These are phyloP conservation scores for Salvia sclarea DNA, from an alignment of 305 asterid species.

Conservation along the genomic window DNA sequence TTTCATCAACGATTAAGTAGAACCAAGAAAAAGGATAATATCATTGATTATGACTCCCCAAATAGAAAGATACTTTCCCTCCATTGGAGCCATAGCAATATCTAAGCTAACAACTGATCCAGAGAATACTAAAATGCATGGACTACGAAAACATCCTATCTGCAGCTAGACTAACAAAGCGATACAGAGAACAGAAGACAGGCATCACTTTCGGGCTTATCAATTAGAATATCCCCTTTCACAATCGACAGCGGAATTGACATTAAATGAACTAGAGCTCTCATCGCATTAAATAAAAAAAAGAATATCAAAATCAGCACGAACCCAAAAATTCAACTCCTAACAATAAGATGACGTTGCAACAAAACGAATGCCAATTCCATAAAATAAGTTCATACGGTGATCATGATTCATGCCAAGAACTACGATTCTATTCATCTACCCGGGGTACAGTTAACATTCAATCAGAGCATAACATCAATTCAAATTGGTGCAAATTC, in stretches of 20 bases:
- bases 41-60: not conserved
- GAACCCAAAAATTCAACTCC: not conserved
- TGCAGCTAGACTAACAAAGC: not conserved
- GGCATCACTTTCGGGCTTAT: not conserved
- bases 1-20: not conserved
- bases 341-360: not conserved
- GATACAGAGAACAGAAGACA: not conserved
- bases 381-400: not conserved
- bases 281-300: slow-evolving; percentile 5
- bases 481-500: not conserved
- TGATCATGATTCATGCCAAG: slow-evolving; percentile 8
- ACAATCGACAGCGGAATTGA: not conserved
- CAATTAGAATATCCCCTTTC: not conserved
- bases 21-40: not conserved
- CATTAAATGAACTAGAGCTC: not conserved
- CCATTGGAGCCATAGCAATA: not conserved
- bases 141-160: not conserved
- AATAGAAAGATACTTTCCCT: not conserved
- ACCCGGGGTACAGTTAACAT: too few species aligned
- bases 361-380: slow-evolving; percentile 4
- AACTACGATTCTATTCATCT: slow-evolving; percentile 5
- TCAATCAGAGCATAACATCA: not conserved
- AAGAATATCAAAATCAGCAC: not conserved
- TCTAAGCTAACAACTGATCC: not conserved
- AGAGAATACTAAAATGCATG: not conserved